These are phyloP conservation scores for Ceratocystis colombiana DNA, from an alignment of 2,329 filamentous ascomycete genomes.

Conservation along the genomic window DNA sequence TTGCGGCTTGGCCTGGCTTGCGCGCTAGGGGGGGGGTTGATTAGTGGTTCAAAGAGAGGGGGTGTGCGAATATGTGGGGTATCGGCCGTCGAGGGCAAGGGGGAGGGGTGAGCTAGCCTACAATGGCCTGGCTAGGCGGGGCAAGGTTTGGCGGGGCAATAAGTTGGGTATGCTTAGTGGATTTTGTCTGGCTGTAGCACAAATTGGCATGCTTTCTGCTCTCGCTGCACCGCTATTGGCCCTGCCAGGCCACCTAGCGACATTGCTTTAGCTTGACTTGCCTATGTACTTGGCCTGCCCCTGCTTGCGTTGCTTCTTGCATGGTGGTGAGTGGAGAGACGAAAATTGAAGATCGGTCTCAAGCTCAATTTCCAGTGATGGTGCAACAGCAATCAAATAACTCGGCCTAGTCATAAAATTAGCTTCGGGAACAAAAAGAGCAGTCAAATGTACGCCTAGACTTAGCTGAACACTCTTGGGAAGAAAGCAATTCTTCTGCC, in stretches of 20 bases:
- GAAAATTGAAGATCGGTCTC: too few species aligned
- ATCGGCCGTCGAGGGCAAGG: not conserved
- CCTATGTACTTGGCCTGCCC: not conserved
- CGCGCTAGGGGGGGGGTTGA: not conserved
- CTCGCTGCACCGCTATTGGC: too few species aligned
- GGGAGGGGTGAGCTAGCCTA: not conserved
- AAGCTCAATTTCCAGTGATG: too few species aligned
- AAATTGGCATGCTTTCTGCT: not conserved
- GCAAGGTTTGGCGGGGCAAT: not conserved
- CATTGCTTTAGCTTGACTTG: not conserved
- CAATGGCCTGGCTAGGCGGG: not conserved
- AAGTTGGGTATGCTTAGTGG: not conserved
- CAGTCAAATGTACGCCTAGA: too few species aligned
- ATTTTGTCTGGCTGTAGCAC: not conserved
- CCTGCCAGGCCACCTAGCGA: too few species aligned
- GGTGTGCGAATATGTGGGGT: not conserved
- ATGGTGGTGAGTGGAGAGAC: not conserved
- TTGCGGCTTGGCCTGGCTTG: constrained; percentile 8
- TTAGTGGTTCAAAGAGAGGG: not conserved
- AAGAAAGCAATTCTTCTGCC: too few species aligned
- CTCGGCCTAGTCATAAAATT: too few species aligned
- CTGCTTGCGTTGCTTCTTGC: not conserved
- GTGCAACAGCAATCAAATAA: too few species aligned
- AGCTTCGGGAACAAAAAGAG: too few species aligned
- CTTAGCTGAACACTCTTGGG: too few species aligned